Base-by-base conservation (phyloP, 257 asterid species). In the Solanum clarkiae region DNA sequence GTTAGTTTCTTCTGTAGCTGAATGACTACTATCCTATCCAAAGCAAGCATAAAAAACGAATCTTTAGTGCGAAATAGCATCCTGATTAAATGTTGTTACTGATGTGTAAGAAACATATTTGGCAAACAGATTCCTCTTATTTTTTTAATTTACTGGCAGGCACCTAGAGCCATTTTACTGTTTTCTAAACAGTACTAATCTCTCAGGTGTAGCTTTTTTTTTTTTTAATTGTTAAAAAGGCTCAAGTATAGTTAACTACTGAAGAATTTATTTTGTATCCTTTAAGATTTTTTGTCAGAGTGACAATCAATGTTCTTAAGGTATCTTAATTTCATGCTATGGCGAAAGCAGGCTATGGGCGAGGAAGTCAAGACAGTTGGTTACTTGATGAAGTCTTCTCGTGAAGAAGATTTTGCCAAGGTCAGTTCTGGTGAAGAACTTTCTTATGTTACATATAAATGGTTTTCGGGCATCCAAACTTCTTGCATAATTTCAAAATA, bases 361-460 rank as follows among this genome's bases (percentile, higher is more conserved):
- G 89, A 85, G 80, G 93, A 92, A 80, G 86, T 84, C 91, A 86
- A 89, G 89, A 85, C 83, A 42, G 95, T 97, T 85, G 99, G 96
- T 80, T 97, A 94, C 82, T 92, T 90, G 81, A 97, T 97, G 99
- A 97, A 97, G 91, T 93, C 94, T 90, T 97, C 99, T 75, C 98
- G 98, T 55, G 98, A 92, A 92, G 94, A 93, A 91, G 99, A 97
- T 90, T 97, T 97, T 92, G 94, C 94, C 49, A 95, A 97, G 97
- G 98, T 95, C 85, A 83, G 85, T 80, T 45, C 51, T 53, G 22
- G 20, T 17, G 80, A 54, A 59, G 45, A 62, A 24, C 36, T 81
- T 81, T 24, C 51, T 42, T 51, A 22, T 51, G 4, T 36, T 82
- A 9, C 44, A 47, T 11, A 83, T 47, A 56, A 72, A 56, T 66